phyloP scores from a whole-genome alignment of 306 rosid species.

The Castanea mollissima region DNA sequence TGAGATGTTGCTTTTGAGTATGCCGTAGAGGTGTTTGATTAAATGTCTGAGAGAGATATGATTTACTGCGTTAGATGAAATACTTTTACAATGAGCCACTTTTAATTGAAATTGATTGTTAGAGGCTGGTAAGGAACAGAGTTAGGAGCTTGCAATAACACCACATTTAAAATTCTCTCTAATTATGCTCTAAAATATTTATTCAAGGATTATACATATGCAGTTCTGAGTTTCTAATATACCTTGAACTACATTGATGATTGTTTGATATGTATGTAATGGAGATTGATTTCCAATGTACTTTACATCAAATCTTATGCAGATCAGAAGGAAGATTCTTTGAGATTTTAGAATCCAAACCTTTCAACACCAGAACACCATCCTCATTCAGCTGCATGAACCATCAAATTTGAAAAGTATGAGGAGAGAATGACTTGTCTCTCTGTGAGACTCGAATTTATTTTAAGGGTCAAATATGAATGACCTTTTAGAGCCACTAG shows the following conservation, averaged over 20 bases:
- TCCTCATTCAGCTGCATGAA: conserved; percentile 35
- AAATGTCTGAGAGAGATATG: no score
- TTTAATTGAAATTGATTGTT: no score
- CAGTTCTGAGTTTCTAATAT: not conserved
- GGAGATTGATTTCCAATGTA: conserved; percentile 3
- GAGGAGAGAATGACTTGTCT: no score
- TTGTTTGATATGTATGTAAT: not conserved
- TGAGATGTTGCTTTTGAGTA: no score
- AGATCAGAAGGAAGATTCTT: conserved; percentile 57
- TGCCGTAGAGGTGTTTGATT: no score
- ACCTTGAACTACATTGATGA: conserved; percentile 16
- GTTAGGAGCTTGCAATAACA: conserved; percentile 38
- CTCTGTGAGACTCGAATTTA: no score
- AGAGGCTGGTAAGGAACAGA: not conserved
- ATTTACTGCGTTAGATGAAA: no score
- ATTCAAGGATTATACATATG: not conserved
- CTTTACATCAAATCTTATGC: conserved; percentile 66
- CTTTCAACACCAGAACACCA: conserved; percentile 51
- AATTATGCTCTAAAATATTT: not conserved
- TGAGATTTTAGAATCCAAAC: conserved; percentile 59
- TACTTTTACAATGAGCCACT: no score
- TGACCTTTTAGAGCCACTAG: no score
- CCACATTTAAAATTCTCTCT: not conserved
- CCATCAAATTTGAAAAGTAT: not conserved
- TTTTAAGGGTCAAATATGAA: no score